These are phyloP conservation scores for Boletus sp. DNA, from an alignment of 768 basidiomycete species.

Conservation along the genomic window DNA sequence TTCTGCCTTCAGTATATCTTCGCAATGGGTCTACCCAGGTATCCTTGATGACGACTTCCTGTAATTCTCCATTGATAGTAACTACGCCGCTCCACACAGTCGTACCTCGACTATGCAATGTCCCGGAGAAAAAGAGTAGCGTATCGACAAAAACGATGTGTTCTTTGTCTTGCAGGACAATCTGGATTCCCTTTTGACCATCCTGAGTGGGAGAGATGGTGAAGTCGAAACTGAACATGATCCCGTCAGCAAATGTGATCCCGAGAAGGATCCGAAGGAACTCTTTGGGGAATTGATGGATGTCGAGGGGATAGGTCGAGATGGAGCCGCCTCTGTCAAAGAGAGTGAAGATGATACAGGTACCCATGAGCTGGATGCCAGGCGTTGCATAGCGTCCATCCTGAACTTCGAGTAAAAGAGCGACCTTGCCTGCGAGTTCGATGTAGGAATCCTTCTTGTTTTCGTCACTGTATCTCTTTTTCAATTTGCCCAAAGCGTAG, in stretches of 20 bases:
- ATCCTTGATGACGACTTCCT: constrained; percentile 7
- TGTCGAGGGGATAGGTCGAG: neutral
- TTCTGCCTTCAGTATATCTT: neutral
- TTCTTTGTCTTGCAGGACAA: neutral
- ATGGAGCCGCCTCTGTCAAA: too few species aligned
- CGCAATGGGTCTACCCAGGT: constrained; percentile 1
- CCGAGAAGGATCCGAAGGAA: neutral
- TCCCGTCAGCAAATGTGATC: neutral
- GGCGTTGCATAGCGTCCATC: too few species aligned
- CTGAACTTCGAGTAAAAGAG: too few species aligned
- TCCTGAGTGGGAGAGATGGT: neutral
- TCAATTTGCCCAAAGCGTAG: too few species aligned
- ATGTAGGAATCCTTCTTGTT: too few species aligned
- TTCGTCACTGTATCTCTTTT: too few species aligned
- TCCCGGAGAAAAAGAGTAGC: neutral
- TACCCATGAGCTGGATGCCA: too few species aligned
- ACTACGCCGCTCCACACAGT: neutral
- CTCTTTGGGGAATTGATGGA: neutral
- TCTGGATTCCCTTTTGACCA: neutral
- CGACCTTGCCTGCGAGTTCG: too few species aligned
- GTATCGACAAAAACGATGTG: neutral
- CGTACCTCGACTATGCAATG: constrained; percentile 1
- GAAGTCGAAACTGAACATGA: neutral
- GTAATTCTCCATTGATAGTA: neutral
- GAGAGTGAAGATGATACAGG: too few species aligned